A percentile compares a stretch with the other conserved stretches of the same genome.
Evolutionary conservation across 1,284 basidiomycete genomes (phyloP).

Genomic region (Crucibulum cyathiforme): DNA sequence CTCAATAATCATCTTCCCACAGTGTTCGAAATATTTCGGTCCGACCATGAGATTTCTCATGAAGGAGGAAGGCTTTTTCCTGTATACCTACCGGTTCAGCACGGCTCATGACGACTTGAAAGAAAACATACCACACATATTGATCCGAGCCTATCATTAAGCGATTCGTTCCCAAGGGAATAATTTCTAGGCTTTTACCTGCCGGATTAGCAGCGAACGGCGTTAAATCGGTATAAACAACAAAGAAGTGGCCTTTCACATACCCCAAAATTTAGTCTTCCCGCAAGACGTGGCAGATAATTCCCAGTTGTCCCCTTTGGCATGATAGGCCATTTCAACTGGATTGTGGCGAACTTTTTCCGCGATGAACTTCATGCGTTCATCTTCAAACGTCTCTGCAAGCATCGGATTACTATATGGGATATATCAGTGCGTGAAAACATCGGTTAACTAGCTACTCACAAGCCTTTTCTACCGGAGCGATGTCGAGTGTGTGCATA

Average conservation of each 20-base stretch:
- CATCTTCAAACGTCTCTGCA: constrained; percentile 87
- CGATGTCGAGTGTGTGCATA: constrained; percentile 84
- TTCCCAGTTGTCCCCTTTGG: constrained; percentile 80
- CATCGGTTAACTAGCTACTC: constrained; percentile 37
- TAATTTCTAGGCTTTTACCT: constrained; percentile 87
- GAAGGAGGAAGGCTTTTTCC: constrained; percentile 87
- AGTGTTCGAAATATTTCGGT: constrained; percentile 87
- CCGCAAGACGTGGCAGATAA: constrained; percentile 74
- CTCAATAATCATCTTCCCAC: constrained; percentile 75
- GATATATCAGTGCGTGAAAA: not conserved
- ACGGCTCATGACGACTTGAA: not conserved
- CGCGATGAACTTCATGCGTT: constrained; percentile 79
- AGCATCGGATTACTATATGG: constrained; percentile 80
- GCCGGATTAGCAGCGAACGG: constrained; percentile 19
- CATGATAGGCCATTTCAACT: constrained; percentile 83
- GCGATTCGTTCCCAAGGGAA: constrained; percentile 74
- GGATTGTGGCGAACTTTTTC: constrained; percentile 92
- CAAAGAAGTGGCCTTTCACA: constrained; percentile 26
- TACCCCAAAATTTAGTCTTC: constrained; percentile 91
- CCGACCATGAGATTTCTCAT: constrained; percentile 91
- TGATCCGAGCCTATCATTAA: constrained; percentile 68
- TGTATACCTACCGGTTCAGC: constrained; percentile 30
- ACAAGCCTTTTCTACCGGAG: constrained; percentile 88
- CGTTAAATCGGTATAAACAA: constrained; percentile 14
- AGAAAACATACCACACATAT: constrained; percentile 67